Conservation (phyloP, 495 filamentous ascomycete genomes). For the Hypomontagnella submonticulosa region DNA sequence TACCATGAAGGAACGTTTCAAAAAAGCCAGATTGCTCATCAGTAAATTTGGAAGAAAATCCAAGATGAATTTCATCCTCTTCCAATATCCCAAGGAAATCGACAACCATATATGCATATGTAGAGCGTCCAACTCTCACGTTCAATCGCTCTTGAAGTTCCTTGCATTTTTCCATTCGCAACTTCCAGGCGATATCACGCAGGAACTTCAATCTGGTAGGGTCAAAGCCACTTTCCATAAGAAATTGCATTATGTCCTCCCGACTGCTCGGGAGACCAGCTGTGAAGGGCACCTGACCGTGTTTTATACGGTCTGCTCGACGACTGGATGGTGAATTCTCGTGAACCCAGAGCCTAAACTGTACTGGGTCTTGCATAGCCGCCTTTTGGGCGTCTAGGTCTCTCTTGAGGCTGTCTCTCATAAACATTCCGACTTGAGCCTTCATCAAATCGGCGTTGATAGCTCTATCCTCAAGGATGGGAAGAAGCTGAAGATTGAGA, state of each 20-base stretch:
- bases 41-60: constrained; percentile 75
- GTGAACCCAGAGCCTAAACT: constrained; percentile 69
- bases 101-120: constrained; percentile 81
- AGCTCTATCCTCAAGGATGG: constrained; percentile 76
- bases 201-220: constrained; percentile 69
- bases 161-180: constrained; percentile 66
- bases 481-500: constrained; percentile 83
- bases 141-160: constrained; percentile 70
- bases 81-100: constrained; percentile 78
- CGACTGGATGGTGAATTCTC: constrained; percentile 49
- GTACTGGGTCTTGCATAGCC: constrained; percentile 60
- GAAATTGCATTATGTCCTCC: constrained; percentile 63
- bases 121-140: constrained; percentile 77
- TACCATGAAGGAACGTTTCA: constrained; percentile 69
- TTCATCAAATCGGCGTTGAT: constrained; percentile 61
- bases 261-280: constrained; percentile 64
- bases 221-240: constrained; percentile 74
- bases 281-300: constrained; percentile 54
- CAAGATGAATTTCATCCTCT: constrained; percentile 80
- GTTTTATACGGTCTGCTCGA: constrained; percentile 47
- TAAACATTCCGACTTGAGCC: constrained; percentile 66
- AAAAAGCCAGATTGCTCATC: constrained; percentile 64
- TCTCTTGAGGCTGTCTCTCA: constrained; percentile 66
- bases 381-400: constrained; percentile 70
- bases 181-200: constrained; percentile 63